phyloP scores from a whole-genome alignment of 805 yeast species.

The Lachancea waltii region DNA sequence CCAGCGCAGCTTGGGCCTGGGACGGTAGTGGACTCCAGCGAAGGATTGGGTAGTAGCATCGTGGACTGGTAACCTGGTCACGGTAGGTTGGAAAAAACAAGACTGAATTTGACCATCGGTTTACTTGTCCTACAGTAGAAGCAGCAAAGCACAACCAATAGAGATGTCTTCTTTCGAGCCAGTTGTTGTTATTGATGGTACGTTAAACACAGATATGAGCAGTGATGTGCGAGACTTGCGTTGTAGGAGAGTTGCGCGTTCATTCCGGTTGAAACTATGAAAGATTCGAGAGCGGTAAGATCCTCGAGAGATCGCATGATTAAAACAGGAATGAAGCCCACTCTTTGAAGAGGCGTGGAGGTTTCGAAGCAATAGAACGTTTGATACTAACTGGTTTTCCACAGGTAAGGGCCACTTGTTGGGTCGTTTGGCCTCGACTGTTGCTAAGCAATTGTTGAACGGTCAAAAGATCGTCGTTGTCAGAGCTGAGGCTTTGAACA shows the following conservation, averaged over 20 bases:
- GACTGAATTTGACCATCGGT: slow-evolving; percentile 7
- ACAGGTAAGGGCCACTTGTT: slow-evolving; percentile 95
- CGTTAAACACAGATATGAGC: slow-evolving; percentile 33
- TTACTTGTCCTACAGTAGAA: slow-evolving; percentile 1
- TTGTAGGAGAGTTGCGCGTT: too few relatives aligned
- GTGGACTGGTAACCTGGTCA: neutral
- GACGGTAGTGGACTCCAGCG: neutral
- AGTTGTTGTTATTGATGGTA: slow-evolving; percentile 97
- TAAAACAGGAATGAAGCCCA: too few relatives aligned
- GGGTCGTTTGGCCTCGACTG: slow-evolving; percentile 98
- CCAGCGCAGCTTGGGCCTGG: slow-evolving; percentile 2
- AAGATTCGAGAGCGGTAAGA: too few relatives aligned
- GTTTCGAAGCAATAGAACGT: neutral
- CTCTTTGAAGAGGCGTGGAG: too few relatives aligned
- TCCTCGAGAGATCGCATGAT: too few relatives aligned
- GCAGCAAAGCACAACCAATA: slow-evolving; percentile 23
- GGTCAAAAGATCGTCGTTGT: slow-evolving; percentile 98
- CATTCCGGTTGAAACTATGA: too few relatives aligned
- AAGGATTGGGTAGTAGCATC: too few relatives aligned
- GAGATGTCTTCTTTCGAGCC: slow-evolving; percentile 72
- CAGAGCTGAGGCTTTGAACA: slow-evolving; percentile 96
- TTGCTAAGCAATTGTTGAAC: slow-evolving; percentile 96
- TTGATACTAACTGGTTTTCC: slow-evolving; percentile 10
- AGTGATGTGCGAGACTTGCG: too few relatives aligned
- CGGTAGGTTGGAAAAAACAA: slow-evolving; percentile 6